Conservation (phyloP, 2,329 filamentous ascomycete genomes). For the Paracoccidioides brasiliensis region DNA sequence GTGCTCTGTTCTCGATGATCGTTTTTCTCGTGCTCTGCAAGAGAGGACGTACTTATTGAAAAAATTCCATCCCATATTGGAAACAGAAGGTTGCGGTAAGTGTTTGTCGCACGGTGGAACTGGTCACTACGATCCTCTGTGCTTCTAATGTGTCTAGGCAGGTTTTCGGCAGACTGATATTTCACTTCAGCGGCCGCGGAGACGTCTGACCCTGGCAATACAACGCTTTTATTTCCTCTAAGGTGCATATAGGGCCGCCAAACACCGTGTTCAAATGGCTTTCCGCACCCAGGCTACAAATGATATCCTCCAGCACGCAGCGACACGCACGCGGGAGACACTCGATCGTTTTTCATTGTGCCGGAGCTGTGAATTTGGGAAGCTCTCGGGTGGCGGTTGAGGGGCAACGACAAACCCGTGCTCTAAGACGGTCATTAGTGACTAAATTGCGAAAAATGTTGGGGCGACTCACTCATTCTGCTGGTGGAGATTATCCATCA, state of each 20-base stretch:
- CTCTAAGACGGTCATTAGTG: slow-evolving; percentile 1
- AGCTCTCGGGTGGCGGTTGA: neutral
- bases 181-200: neutral
- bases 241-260: slow-evolving; percentile 1
- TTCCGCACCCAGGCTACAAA: neutral
- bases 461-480: neutral
- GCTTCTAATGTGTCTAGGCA: slow-evolving; percentile 2
- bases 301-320: slow-evolving; percentile 3
- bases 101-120: slow-evolving; percentile 3
- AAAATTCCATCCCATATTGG: slow-evolving; percentile 1
- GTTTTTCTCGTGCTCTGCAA: slow-evolving; percentile 1
- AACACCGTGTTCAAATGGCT: slow-evolving; percentile 1
- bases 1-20: slow-evolving; percentile 1
- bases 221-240: slow-evolving; percentile 4
- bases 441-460: neutral
- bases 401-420: neutral
- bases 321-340: neutral
- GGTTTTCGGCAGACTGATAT: slow-evolving; percentile 3
- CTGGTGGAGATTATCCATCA: neutral
- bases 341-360: slow-evolving; percentile 5
- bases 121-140: slow-evolving; percentile 2
- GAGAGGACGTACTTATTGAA: neutral
- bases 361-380: neutral
- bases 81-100: neutral
- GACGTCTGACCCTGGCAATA: slow-evolving; percentile 1